These are phyloP conservation scores for Cochlearia excelsa DNA, from an alignment of 345 rosid species.

Conservation along the genomic window DNA sequence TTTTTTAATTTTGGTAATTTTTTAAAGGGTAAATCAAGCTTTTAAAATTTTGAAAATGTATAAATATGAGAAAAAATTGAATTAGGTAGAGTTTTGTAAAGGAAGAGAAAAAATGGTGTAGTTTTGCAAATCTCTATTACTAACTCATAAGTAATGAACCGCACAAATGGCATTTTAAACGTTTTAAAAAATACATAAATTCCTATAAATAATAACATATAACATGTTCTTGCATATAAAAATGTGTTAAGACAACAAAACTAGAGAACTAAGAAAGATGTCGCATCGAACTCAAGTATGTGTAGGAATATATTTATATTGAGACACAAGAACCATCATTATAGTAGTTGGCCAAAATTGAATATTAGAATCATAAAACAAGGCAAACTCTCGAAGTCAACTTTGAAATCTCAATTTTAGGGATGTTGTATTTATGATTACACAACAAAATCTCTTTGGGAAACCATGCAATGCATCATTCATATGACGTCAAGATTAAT, in stretches of 20 bases:
- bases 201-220: background rate
- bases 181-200: background rate
- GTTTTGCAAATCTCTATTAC: too few species aligned
- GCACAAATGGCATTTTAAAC: too few species aligned
- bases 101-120: too few species aligned
- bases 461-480: conserved; percentile 45
- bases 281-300: conserved; percentile 50
- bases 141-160: too few species aligned
- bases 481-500: conserved; percentile 33
- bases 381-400: conserved; percentile 37
- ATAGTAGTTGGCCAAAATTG: conserved; percentile 15
- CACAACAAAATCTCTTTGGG: conserved; percentile 22
- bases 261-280: conserved; percentile 24
- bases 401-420: conserved; percentile 34
- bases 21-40: too few species aligned
- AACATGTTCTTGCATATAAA: conserved; percentile 8
- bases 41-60: too few species aligned
- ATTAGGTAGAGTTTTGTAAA: too few species aligned
- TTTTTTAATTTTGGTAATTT: too few species aligned
- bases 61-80: too few species aligned
- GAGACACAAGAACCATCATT: too few species aligned
- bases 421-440: conserved; percentile 12
- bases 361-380: conserved; percentile 10
- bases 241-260: background rate
- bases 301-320: conserved; percentile 15